Conservation (phyloP, 345 rosid species). For the Dipteronia dyeriana region DNA sequence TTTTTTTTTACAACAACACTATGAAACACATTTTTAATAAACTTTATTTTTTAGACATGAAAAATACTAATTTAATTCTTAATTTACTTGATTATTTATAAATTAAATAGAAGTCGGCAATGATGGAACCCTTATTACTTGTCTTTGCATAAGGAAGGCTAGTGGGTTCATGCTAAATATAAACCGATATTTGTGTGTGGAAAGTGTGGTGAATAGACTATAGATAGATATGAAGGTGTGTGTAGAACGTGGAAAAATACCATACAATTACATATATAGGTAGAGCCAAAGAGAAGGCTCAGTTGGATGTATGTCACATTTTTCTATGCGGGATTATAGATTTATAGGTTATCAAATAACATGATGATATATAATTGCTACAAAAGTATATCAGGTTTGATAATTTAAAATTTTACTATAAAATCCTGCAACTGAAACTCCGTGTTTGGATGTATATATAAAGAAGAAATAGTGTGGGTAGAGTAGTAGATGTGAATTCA, state of each 20-base stretch:
- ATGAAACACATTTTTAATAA: too few species aligned
- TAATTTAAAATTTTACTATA: too few species aligned
- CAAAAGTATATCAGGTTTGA: too few species aligned
- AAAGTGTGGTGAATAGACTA: neutral
- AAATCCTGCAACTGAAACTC: too few species aligned
- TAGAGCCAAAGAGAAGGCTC: neutral
- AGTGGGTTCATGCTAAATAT: constrained; percentile 4
- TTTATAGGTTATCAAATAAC: too few species aligned
- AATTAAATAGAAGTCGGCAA: neutral
- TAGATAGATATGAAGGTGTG: neutral
- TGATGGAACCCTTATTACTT: neutral
- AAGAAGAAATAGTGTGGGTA: neutral
- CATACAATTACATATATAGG: neutral
- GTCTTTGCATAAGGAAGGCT: neutral
- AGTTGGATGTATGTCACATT: neutral
- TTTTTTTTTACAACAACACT: too few species aligned
- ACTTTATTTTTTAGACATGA: too few species aligned
- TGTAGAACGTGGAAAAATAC: constrained; percentile 7
- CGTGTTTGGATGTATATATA: too few species aligned
- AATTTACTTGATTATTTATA: too few species aligned
- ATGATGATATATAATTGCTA: too few species aligned
- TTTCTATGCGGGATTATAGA: too few species aligned
- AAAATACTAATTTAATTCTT: too few species aligned
- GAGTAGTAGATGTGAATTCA: constrained; percentile 12
- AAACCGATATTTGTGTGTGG: neutral